Conservation (phyloP, 257 asterid species). For the Nicotiana benthamiana region DNA sequence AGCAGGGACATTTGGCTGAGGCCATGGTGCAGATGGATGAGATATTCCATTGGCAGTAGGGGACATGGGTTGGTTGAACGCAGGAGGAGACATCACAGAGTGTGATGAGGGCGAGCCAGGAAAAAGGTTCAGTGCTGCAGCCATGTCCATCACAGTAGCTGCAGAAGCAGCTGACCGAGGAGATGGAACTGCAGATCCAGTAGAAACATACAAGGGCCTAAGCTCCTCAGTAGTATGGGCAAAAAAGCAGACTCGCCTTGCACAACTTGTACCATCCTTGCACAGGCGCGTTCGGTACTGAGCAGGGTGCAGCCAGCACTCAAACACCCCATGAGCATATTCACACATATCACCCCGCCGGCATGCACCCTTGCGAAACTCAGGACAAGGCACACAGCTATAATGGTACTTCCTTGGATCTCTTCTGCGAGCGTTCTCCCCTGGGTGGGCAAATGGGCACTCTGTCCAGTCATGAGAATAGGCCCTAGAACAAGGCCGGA, state of each 20-base stretch:
- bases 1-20: slow-evolving; percentile 74
- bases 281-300: slow-evolving; percentile 84
- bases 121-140: slow-evolving; percentile 61
- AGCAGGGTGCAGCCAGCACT: slow-evolving; percentile 98
- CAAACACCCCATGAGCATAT: slow-evolving; percentile 97
- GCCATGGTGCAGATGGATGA: slow-evolving; percentile 56
- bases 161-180: slow-evolving; percentile 73
- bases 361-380: slow-evolving; percentile 86
- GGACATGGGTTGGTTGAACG: slow-evolving; percentile 60
- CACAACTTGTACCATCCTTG: slow-evolving; percentile 82
- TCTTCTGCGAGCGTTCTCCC: slow-evolving; percentile 92
- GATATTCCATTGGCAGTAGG: slow-evolving; percentile 69
- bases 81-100: slow-evolving; percentile 61
- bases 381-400: slow-evolving; percentile 99
- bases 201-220: slow-evolving; percentile 77
- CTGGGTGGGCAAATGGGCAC: slow-evolving; percentile 96
- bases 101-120: slow-evolving; percentile 86
- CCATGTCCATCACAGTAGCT: slow-evolving; percentile 86
- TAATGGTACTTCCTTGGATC: slow-evolving; percentile 91
- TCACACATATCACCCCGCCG: slow-evolving; percentile 98
- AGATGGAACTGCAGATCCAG: slow-evolving; percentile 92
- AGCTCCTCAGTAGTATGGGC: slow-evolving; percentile 90
- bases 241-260: slow-evolving; percentile 80
- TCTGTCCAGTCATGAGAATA: slow-evolving; percentile 99
- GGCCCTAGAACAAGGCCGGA: slow-evolving; percentile 94